These are phyloP conservation scores for Cadophora sp. DNA, from an alignment of 2,329 filamentous ascomycete genomes.

Conservation along the genomic window DNA sequence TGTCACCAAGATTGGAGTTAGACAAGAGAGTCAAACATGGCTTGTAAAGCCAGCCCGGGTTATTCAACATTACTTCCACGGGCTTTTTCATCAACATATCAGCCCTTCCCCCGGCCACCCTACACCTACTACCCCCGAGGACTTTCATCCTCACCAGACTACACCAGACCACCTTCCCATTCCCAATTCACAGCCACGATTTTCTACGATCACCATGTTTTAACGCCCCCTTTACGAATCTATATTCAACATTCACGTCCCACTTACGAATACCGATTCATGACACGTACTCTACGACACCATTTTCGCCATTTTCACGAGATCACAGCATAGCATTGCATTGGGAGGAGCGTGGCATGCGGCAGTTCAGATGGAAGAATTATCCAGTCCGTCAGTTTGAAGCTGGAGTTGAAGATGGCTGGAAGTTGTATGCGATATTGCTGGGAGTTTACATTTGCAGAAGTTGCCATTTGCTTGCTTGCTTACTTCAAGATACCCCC, in stretches of 20 bases:
- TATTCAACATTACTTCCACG: conserved; percentile 1
- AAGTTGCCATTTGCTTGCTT: not conserved
- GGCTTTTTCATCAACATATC: not conserved
- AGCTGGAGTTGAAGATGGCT: not conserved
- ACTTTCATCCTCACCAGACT: no score
- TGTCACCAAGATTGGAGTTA: not conserved
- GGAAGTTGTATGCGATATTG: conserved; percentile 4
- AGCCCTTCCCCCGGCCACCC: not conserved
- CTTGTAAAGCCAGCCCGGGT: not conserved
- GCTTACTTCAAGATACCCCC: conserved; percentile 25
- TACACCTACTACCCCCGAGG: not conserved
- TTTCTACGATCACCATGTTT: conserved; percentile 6
- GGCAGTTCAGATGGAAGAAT: not conserved
- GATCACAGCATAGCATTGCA: conserved; percentile 7
- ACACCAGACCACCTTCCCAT: not conserved
- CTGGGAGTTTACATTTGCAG: conserved; percentile 2
- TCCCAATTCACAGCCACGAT: not conserved
- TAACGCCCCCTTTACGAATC: conserved; percentile 13
- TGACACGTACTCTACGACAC: not conserved
- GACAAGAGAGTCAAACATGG: not conserved
- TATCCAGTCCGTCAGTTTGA: not conserved
- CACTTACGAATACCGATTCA: conserved; percentile 1
- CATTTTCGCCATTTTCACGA: not conserved
- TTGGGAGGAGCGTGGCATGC: not conserved
- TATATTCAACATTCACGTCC: not conserved